phyloP scores from a whole-genome alignment of 2,329 filamentous ascomycete genomes.

The Leptodontidium sp. region DNA sequence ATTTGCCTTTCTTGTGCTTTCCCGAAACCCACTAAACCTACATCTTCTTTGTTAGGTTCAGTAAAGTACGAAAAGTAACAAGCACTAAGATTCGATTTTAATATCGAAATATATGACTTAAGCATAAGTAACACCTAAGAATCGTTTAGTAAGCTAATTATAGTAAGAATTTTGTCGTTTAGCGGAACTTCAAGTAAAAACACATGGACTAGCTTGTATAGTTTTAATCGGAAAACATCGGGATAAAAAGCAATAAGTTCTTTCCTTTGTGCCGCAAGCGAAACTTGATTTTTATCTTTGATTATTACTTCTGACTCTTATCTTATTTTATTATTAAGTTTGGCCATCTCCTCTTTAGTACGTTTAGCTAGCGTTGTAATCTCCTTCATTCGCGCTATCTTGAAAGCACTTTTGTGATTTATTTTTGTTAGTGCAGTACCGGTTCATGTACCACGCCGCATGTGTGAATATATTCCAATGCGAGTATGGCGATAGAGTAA shows the following conservation, averaged over 20 bases:
- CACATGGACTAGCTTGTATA: slow-evolving; percentile 19
- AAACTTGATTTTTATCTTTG: neutral
- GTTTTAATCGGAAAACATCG: slow-evolving; percentile 10
- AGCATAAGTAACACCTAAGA: neutral
- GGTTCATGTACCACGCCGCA: too few relatives aligned
- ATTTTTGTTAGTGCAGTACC: too few relatives aligned
- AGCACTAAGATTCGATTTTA: neutral
- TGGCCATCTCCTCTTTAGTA: slow-evolving; percentile 4
- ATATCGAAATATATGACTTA: neutral
- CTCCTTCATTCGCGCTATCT: neutral
- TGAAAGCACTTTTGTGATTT: slow-evolving; percentile 22
- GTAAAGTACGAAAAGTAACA: neutral
- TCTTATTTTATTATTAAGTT: neutral
- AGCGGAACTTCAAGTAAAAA: slow-evolving; percentile 15
- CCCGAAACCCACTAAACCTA: neutral
- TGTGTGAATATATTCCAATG: too few relatives aligned
- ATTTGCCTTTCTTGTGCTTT: neutral
- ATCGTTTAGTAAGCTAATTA: slow-evolving; percentile 1
- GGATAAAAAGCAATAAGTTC: neutral
- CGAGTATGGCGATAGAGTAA: too few relatives aligned
- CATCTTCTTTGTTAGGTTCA: neutral
- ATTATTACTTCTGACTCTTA: neutral
- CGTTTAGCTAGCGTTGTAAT: slow-evolving; percentile 1
- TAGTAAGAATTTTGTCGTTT: slow-evolving; percentile 16
- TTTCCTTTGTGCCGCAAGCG: neutral